Evolutionary conservation across 108 stramenopile genomes (phyloP).

Genomic region (Skeletonema grethae): DNA sequence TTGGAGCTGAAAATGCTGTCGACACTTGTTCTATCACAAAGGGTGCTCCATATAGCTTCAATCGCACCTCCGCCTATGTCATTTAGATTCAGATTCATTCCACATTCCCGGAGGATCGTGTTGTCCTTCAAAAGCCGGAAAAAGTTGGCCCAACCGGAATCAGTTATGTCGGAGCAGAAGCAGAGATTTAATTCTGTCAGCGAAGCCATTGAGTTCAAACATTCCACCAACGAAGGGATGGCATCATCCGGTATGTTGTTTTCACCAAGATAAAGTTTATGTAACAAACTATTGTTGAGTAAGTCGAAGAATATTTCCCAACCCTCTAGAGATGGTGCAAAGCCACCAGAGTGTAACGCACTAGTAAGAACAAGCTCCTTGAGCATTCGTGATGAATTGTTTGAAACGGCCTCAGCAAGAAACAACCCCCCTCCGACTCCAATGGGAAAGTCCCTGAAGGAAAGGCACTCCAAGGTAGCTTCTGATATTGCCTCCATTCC

Average conservation of each 20-base stretch:
- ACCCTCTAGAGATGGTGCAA: not conserved
- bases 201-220: not conserved
- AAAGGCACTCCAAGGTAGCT: not conserved
- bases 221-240: not conserved
- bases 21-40: slow-evolving; percentile 5
- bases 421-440: not conserved
- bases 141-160: not conserved
- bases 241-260: not conserved
- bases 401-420: slow-evolving; percentile 1
- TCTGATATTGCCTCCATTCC: slow-evolving; percentile 2
- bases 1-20: slow-evolving; percentile 7
- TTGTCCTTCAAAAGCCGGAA: not conserved
- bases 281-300: not conserved
- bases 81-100: too few species aligned
- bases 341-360: not conserved
- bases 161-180: not conserved
- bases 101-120: not conserved
- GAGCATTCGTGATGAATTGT: not conserved
- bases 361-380: not conserved
- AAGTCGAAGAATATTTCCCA: not conserved
- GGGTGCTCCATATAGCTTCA: not conserved
- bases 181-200: not conserved
- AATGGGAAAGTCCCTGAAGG: not conserved
- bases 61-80: too few species aligned
- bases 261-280: too few species aligned